phyloP scores from a whole-genome alignment of 495 filamentous ascomycete genomes.

The Trichoderma asperelloides region DNA sequence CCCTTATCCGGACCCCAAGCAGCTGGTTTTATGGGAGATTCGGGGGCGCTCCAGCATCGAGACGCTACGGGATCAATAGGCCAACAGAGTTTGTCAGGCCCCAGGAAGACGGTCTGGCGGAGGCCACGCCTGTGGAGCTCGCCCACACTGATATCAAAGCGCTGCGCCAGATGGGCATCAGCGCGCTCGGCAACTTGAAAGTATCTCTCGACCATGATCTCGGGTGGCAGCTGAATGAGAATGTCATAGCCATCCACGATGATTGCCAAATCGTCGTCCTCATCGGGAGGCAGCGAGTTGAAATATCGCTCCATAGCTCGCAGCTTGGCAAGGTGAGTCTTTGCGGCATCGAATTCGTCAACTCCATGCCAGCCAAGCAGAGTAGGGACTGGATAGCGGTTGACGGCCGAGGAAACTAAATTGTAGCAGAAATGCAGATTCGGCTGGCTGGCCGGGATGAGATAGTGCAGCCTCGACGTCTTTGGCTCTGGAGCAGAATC shows the following conservation, averaged over 20 bases:
- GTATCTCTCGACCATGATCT: constrained; percentile 7
- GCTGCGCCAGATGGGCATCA: constrained; percentile 12
- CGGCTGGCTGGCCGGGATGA: constrained; percentile 9
- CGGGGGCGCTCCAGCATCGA: constrained; percentile 17
- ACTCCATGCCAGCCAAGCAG: constrained; percentile 8
- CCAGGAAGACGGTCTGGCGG: constrained; percentile 18
- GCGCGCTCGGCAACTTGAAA: constrained; percentile 13
- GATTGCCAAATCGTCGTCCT: constrained; percentile 12
- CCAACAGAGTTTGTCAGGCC: constrained; percentile 21
- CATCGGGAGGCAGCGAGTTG: not conserved
- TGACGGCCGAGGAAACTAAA: constrained; percentile 6
- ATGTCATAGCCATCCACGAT: constrained; percentile 13
- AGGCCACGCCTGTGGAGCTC: constrained; percentile 11
- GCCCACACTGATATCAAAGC: not conserved
- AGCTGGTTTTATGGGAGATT: constrained; percentile 13
- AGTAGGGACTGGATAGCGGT: constrained; percentile 1
- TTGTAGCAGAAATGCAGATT: constrained; percentile 9
- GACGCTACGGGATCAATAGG: constrained; percentile 11
- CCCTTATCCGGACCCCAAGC: constrained; percentile 17
- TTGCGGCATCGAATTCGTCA: constrained; percentile 7
- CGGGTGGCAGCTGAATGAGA: constrained; percentile 9
- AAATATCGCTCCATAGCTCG: constrained; percentile 9
- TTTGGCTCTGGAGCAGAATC: not conserved
- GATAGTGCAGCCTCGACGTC: constrained; percentile 8
- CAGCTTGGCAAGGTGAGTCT: constrained; percentile 10